Base-by-base conservation (phyloP, 768 basidiomycete species). In the Tremella yokohamensis region DNA sequence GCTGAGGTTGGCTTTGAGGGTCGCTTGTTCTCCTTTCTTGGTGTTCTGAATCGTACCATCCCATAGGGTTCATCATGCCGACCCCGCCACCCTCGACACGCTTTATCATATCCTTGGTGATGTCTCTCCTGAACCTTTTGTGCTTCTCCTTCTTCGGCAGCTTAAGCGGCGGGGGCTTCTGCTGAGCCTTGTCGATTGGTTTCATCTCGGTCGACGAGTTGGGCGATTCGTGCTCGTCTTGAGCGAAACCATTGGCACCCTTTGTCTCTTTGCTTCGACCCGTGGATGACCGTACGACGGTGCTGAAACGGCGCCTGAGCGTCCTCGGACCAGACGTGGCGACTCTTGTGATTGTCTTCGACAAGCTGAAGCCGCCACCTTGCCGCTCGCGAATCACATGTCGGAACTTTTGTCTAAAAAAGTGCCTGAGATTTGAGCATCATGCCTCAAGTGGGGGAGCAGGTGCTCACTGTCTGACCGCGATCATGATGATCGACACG, bases 31-130 rank as follows among this genome's bases (percentile, higher is more conserved):
- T 34, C 29, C 29, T 34, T 34, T 34, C 29, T 7, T n/a, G 48
- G 7, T 26, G 16, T 26, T 49, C 48, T 7, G 19, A 3, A 38
- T 76, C 71, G 52, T 76, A 76, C 73, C 73, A 73, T 15, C 75
- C 75, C 75, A 76, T 76, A 1, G 74, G 74, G 48, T 78, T 78
- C 51, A 78, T 64, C 62, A 78, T 42, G 3, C 76, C 76, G 12
- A 75, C 63, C 2, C 72, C 76, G 16, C 75, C 77, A n/a, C 77
- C 77, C 47, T 76, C 76, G 11, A 78, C 76, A 13, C 77, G 66
- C 61, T 70, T 69, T 61, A 78, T 78, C 77, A 78, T 78, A 49
- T 69, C 70, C 26, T 71, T 74, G 25, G 61, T 53, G 18, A 77
- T 57, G 22, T 74, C 69, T 38, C 63, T 44, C 16, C 56, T 61